phyloP scores from a whole-genome alignment of 345 rosid species.

The Pistacia integerrima region DNA sequence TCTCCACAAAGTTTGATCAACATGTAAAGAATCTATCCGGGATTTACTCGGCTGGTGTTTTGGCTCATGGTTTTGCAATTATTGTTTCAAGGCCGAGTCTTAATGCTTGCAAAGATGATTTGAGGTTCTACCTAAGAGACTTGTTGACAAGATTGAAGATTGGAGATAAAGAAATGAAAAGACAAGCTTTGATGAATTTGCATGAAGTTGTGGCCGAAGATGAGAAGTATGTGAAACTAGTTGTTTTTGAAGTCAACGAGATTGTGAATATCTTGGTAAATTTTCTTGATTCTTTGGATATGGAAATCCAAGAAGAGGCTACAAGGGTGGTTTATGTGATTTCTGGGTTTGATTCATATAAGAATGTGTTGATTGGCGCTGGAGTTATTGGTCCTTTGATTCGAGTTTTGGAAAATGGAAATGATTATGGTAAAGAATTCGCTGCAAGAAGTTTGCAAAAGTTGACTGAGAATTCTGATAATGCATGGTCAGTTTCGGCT shows the following conservation, averaged over 20 bases:
- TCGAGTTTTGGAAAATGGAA: slow-evolving; percentile 69
- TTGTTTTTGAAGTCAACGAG: slow-evolving; percentile 52
- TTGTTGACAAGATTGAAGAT: slow-evolving; percentile 88
- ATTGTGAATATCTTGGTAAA: slow-evolving; percentile 48
- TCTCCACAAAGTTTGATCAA: slow-evolving; percentile 54
- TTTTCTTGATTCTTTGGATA: slow-evolving; percentile 61
- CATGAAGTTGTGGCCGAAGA: slow-evolving; percentile 60
- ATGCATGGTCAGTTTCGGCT: slow-evolving; percentile 95
- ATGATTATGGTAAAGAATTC: slow-evolving; percentile 49
- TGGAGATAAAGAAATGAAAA: slow-evolving; percentile 86
- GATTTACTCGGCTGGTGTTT: slow-evolving; percentile 62
- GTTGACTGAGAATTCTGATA: slow-evolving; percentile 77
- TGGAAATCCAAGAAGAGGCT: slow-evolving; percentile 60
- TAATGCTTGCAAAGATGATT: slow-evolving; percentile 72
- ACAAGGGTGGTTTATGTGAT: slow-evolving; percentile 56
- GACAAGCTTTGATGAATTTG: slow-evolving; percentile 66
- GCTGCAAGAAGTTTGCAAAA: slow-evolving; percentile 64
- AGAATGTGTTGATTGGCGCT: slow-evolving; percentile 50
- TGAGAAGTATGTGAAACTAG: slow-evolving; percentile 57
- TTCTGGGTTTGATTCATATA: slow-evolving; percentile 60
- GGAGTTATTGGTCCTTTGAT: slow-evolving; percentile 73
- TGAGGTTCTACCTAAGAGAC: slow-evolving; percentile 82
- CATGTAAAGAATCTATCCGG: slow-evolving; percentile 58
- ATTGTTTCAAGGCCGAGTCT: slow-evolving; percentile 74
- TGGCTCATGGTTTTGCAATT: slow-evolving; percentile 70